These are phyloP conservation scores for Annona squamosa DNA, from an alignment of 164 flowering plant species.

Conservation along the genomic window DNA sequence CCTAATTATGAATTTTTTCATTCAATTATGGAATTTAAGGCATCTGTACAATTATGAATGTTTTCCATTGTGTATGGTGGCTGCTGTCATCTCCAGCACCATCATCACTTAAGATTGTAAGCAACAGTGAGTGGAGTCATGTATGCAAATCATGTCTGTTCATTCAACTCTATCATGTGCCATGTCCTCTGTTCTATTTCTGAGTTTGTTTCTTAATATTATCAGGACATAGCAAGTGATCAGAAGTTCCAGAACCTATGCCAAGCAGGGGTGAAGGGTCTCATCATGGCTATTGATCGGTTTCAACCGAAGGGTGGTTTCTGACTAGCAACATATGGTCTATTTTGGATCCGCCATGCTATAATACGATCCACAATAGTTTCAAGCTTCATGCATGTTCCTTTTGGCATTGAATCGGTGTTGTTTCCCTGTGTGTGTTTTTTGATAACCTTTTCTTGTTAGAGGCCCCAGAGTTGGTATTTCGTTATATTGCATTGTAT, in stretches of 20 bases:
- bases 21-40: too few species aligned
- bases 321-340: slow-evolving; percentile 75
- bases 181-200: too few species aligned
- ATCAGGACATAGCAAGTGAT: slow-evolving; percentile 72
- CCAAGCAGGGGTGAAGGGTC: slow-evolving; percentile 93
- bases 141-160: too few species aligned
- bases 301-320: slow-evolving; percentile 76
- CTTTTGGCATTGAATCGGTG: slow-evolving; percentile 92
- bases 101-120: too few species aligned
- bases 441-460: background rate
- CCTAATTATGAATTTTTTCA: background rate
- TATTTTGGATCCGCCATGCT: slow-evolving; percentile 94
- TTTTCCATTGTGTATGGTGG: too few species aligned
- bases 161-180: too few species aligned
- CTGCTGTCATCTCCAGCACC: too few species aligned
- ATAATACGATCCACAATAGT: slow-evolving; percentile 78
- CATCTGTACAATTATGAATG: too few species aligned
- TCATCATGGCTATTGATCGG: slow-evolving; percentile 85
- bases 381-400: slow-evolving; percentile 73
- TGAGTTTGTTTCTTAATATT: slow-evolving; percentile 21
- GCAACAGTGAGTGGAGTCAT: too few species aligned
- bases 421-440: background rate
- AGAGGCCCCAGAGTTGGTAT: background rate
- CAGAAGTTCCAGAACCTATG: slow-evolving; percentile 78
- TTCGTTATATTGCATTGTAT: too few species aligned